Evolutionary conservation across 306 rosid species (phyloP).

Genomic region (Cicer bijugum): DNA sequence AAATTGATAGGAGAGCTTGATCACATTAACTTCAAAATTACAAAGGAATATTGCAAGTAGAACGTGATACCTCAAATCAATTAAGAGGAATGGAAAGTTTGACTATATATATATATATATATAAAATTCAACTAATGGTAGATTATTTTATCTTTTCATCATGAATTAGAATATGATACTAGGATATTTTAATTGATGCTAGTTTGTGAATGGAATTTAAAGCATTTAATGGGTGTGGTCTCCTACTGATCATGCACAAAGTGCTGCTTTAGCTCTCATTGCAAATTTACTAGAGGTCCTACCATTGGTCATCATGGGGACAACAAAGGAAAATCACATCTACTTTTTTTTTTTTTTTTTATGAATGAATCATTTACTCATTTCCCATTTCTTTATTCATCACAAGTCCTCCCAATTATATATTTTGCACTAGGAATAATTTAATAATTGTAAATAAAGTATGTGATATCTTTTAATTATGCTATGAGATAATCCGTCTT

Average conservation of each 20-base stretch:
- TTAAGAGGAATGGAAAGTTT: background rate
- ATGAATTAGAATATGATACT: constrained; percentile 4
- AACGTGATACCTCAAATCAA: background rate
- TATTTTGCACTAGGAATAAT: constrained; percentile 1
- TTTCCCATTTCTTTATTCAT: background rate
- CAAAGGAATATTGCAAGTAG: background rate
- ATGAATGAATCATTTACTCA: background rate
- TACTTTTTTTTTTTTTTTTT: background rate
- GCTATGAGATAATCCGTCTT: too few species aligned
- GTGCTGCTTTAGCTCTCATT: constrained; percentile 30
- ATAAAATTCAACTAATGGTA: background rate
- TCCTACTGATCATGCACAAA: constrained; percentile 37
- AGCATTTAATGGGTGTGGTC: constrained; percentile 36
- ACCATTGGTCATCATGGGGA: background rate
- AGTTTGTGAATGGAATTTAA: constrained; percentile 19
- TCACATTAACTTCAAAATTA: background rate
- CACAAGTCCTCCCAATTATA: background rate
- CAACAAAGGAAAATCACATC: background rate
- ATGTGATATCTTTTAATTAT: too few species aligned
- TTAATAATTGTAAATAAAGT: constrained; percentile 30
- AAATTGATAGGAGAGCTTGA: background rate
- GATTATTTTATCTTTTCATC: constrained; percentile 15
- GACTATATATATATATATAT: background rate
- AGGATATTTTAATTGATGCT: constrained; percentile 6
- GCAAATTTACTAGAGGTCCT: constrained; percentile 37